Percentiles rank a stretch among this genome's conserved stretches.
phyloP scores from a whole-genome alignment of 257 asterid species.

The Plantago elongata region DNA sequence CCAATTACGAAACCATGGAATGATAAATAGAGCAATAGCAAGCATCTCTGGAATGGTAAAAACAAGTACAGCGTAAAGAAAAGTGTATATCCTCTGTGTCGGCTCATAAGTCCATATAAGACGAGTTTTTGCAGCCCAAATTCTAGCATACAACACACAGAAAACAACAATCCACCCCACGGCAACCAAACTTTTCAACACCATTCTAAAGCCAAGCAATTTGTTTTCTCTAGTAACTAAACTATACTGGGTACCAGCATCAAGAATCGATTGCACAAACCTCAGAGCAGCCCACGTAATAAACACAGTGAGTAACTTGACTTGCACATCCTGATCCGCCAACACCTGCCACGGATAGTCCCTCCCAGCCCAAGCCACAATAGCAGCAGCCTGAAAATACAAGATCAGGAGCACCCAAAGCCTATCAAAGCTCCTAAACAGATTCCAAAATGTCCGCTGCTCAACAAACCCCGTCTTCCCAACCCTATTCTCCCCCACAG shows the following conservation, averaged over 20 bases:
- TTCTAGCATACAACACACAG: conserved; percentile 70
- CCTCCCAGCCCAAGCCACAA: conserved; percentile 76
- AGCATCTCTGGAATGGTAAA: conserved; percentile 71
- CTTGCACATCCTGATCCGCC: conserved; percentile 65
- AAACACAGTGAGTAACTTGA: conserved; percentile 69
- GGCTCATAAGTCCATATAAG: conserved; percentile 71
- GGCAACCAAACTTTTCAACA: conserved; percentile 76
- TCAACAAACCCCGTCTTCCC: conserved; percentile 96
- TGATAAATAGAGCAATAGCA: conserved; percentile 56
- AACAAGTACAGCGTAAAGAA: conserved; percentile 73
- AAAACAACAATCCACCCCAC: conserved; percentile 69
- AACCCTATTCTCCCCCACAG: conserved; percentile 48
- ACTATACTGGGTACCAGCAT: conserved; percentile 97
- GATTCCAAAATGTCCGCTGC: conserved; percentile 93
- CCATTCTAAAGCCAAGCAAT: conserved; percentile 80
- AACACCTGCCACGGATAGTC: conserved; percentile 78
- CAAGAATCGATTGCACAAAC: conserved; percentile 77
- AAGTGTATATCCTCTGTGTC: conserved; percentile 47
- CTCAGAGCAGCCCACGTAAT: conserved; percentile 93
- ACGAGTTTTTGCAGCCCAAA: conserved; percentile 80
- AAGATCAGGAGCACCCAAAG: conserved; percentile 84
- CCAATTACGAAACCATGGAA: conserved; percentile 81
- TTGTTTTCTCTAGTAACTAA: conserved; percentile 71
- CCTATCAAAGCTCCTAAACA: conserved; percentile 87
- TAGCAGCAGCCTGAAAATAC: conserved; percentile 80